Percentiles rank a stretch among this genome's conserved stretches.
These are phyloP conservation scores for Fusarium zealandicum DNA, from an alignment of 2,329 filamentous ascomycete genomes.

Conservation along the genomic window DNA sequence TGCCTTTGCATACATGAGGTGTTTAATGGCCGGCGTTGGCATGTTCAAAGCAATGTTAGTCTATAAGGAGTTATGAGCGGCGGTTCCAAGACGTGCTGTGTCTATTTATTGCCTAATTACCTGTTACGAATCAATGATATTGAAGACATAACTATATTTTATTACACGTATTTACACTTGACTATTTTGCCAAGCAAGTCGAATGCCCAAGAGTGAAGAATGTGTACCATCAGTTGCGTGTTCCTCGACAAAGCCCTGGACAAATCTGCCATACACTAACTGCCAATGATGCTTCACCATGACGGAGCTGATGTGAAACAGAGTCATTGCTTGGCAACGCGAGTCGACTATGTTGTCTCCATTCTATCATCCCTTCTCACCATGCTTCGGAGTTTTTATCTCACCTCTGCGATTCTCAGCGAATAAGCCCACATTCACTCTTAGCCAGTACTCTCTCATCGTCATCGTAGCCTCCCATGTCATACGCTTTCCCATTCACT, in stretches of 20 bases:
- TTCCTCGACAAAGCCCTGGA: too few relatives aligned
- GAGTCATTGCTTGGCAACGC: too few relatives aligned
- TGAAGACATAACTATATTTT: neutral
- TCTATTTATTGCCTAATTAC: slow-evolving; percentile 13
- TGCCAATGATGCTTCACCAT: too few relatives aligned
- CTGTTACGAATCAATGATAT: slow-evolving; percentile 28
- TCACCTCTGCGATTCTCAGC: neutral
- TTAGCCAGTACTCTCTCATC: slow-evolving; percentile 25
- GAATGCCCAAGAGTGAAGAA: too few relatives aligned
- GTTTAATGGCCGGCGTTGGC: neutral
- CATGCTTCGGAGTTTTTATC: neutral
- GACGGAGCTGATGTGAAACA: too few relatives aligned
- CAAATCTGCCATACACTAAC: too few relatives aligned
- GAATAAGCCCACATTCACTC: slow-evolving; percentile 28
- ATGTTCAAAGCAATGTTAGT: slow-evolving; percentile 11
- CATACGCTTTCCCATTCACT: slow-evolving; percentile 10
- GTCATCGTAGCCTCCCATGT: slow-evolving; percentile 8
- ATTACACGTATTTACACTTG: too few relatives aligned
- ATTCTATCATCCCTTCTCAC: neutral
- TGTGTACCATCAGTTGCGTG: too few relatives aligned
- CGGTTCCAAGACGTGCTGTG: neutral
- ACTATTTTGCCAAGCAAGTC: too few relatives aligned
- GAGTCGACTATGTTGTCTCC: too few relatives aligned
- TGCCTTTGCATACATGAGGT: slow-evolving; percentile 16
- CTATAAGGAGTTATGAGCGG: neutral